Conservation (phyloP, 306 rosid genomes). For the Vachellia pachyceras region DNA sequence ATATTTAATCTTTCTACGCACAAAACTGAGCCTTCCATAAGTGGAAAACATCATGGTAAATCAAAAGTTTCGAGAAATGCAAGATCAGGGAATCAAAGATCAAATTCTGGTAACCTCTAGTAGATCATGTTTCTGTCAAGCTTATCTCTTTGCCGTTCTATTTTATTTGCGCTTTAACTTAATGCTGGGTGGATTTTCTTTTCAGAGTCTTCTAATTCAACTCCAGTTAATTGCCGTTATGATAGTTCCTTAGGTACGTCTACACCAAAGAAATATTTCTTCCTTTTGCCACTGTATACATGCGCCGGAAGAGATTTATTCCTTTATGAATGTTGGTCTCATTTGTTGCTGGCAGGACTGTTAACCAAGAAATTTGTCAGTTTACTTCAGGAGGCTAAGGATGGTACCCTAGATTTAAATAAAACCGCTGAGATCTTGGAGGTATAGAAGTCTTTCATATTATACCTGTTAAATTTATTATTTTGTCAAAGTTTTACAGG, state of each 20-base stretch:
- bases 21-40: constrained; percentile 36
- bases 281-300: constrained; percentile 5
- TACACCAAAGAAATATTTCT: constrained; percentile 13
- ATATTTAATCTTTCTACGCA: constrained; percentile 32
- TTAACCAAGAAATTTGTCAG: constrained; percentile 77
- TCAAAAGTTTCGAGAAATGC: constrained; percentile 53
- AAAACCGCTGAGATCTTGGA: constrained; percentile 64
- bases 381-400: constrained; percentile 67
- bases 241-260: constrained; percentile 87
- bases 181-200: constrained; percentile 18
- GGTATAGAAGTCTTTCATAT: constrained; percentile 50
- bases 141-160: background rate
- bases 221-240: constrained; percentile 62
- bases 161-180: constrained; percentile 15
- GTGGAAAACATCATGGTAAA: constrained; percentile 48
- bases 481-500: background rate
- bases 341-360: constrained; percentile 64
- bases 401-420: constrained; percentile 80
- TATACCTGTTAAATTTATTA: background rate
- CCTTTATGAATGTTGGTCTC: constrained; percentile 16
- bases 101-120: constrained; percentile 45
- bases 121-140: constrained; percentile 22
- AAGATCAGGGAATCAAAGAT: constrained; percentile 46
- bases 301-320: background rate
- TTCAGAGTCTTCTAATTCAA: constrained; percentile 45